Evolutionary conservation across 2,329 filamentous ascomycete genomes (phyloP), one percentile per base, ranked within the genome.

Genomic region (Aspergillus viridinutans): DNA sequence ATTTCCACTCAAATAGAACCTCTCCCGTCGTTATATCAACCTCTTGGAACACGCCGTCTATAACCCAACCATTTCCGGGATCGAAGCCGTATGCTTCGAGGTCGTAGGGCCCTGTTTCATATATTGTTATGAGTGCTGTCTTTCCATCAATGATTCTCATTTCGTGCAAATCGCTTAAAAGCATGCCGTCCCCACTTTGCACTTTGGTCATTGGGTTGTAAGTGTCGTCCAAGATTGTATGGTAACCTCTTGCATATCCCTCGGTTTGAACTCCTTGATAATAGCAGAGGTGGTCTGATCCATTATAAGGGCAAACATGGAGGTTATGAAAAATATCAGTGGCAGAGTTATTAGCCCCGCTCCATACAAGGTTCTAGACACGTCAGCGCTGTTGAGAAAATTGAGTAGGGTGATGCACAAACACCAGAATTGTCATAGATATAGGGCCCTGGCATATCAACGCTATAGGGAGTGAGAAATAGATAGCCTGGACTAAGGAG

Each of bases 361-460:
- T 72, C 72, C 72, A 76, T 4, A 76, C 64, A 38, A 76, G 69
- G 43, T 76, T 68, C 61, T 64, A 17, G 9, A n/a, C 10, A 23
- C 10, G 12, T 54, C 49, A 54, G 52, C 7, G 12, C 21, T 28
- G 35, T 38, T 28, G 2, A 14, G n/a, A 49, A 49, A 5, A 20
- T 32, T 6, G 5, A 17, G 4, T 12, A 14, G 26, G 9, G 7
- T 38, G 32, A 48, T 29, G 26, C 12, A 57, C 57, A 25, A 54
- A 61, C 61, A 53, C 71, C 74, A 58, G 61, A 63, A 54, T 73
- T 74, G 57, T 76, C 73, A 62, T 75, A 76, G 45, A 77, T 76
- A 58, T 76, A 74, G 20, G 74, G 73, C 5, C 74, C 74, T 6
- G 72, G 69, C 57, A 74, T 71, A 57, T 71, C 57, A 54, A 72